Evolutionary conservation across 371 early-diverging fungal genomes (phyloP).

Genomic region (Syncephalastrum contaminatum): DNA sequence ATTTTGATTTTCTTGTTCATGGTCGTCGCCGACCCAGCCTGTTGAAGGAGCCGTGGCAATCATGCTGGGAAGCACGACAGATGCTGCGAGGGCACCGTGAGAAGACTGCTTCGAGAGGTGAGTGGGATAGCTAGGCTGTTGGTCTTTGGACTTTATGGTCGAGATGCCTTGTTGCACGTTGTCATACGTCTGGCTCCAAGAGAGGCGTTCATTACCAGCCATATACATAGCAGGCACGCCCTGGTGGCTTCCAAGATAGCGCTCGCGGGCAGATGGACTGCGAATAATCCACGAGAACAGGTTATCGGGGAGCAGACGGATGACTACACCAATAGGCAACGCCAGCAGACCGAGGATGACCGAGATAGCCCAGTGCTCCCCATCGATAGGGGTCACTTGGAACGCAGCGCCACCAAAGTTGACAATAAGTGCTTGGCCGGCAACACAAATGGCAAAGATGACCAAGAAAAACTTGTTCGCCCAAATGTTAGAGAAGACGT

Average conservation of each 20-base stretch:
- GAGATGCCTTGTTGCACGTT: constrained; percentile 16
- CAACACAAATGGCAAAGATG: constrained; percentile 54
- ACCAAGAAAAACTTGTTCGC: constrained; percentile 56
- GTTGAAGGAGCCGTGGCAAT: constrained; percentile 19
- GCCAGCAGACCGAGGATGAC: constrained; percentile 62
- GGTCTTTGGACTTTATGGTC: constrained; percentile 4
- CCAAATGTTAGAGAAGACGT: constrained; percentile 54
- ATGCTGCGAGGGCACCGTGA: constrained; percentile 15
- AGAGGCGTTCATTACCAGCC: constrained; percentile 28
- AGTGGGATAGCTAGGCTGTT: not conserved
- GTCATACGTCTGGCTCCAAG: constrained; percentile 12
- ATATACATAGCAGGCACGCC: constrained; percentile 29
- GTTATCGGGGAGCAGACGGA: constrained; percentile 63
- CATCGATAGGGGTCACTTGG: constrained; percentile 44
- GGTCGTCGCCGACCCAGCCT: constrained; percentile 10
- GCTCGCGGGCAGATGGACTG: constrained; percentile 25
- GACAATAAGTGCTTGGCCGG: constrained; percentile 59
- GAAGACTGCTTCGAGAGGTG: constrained; percentile 4
- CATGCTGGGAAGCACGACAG: constrained; percentile 15
- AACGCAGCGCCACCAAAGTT: constrained; percentile 62
- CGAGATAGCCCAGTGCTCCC: constrained; percentile 65
- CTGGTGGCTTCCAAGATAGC: constrained; percentile 27
- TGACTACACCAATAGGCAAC: constrained; percentile 66
- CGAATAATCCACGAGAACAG: constrained; percentile 30
- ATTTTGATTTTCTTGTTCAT: constrained; percentile 16